Evolutionary conservation across 2,329 filamentous ascomycete species (phyloP), one percentile per base, ranked within the genome.

Genomic region (Fusarium sambucinum): DNA sequence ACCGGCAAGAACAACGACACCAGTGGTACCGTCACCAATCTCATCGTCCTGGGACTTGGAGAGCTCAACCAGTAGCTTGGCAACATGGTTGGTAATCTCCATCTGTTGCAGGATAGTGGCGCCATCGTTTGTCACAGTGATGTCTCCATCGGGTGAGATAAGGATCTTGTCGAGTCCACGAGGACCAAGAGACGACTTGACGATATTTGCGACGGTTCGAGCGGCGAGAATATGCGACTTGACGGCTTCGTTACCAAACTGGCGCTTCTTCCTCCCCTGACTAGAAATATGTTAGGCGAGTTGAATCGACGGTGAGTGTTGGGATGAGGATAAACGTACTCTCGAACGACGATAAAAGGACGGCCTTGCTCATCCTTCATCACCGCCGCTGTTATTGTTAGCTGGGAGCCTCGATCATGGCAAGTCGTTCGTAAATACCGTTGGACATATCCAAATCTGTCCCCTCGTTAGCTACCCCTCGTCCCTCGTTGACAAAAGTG

Each of bases 11-110:
- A 99, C 96, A 52, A 99, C 96, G 16, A 99, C 96, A 80, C 96
- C 96, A 1, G 96, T 99, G 68, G 96, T 99, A 70, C 96, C 96
- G 79, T 99, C 96, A 77, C 96, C 96, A 76, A 99, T 99, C 83
- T 99, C 96, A 74, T 98, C 95, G 77, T 99, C 96, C 80, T 99
- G 96, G 38, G 96, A 98, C 84, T 97, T 97, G 69, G 96, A 98
- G 40, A 99, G 90, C 79, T 97, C 95, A 50, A 99, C 96, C 63
- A 99, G 85, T 52, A 99, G 87, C 84, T 98, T 98, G 67, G 96
- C 96, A 66, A 99, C 94, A 81, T 98, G 95, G 86, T 99, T 98
- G 73, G 93, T 92, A 74, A 99, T 95, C 84, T 99, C 96, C 96
- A 99, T 99, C 87, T 97, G 94, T 75, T 93, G 91, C 73, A 99